phyloP scores from a whole-genome alignment of 345 rosid genomes.

The Citropsis articulata region DNA sequence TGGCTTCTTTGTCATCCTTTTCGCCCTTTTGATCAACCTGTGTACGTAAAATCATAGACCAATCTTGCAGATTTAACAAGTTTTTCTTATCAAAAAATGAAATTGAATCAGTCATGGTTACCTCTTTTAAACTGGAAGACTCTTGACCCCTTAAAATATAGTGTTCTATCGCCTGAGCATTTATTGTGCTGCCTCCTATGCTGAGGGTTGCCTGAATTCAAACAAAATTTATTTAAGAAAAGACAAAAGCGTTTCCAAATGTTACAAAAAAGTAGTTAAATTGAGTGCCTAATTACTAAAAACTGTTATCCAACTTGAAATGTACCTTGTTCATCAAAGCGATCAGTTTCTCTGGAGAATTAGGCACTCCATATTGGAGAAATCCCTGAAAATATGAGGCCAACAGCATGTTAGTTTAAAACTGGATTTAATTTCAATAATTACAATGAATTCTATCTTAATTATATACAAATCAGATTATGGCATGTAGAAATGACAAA shows the following conservation, averaged over 20 bases:
- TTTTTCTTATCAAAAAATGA: no score
- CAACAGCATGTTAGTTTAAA: neutral
- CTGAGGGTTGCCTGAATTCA: slow-evolving; percentile 64
- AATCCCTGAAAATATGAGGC: slow-evolving; percentile 52
- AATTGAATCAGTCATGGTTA: slow-evolving; percentile 8
- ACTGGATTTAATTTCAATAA: neutral
- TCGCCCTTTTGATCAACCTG: slow-evolving; percentile 37
- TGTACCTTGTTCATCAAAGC: slow-evolving; percentile 62
- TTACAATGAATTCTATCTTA: neutral
- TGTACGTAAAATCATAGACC: neutral
- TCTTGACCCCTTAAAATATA: slow-evolving; percentile 59
- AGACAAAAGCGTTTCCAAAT: neutral
- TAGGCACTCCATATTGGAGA: slow-evolving; percentile 85
- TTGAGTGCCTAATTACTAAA: neutral
- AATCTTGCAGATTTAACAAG: neutral
- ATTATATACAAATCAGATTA: neutral
- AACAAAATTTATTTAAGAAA: neutral
- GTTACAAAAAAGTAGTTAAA: neutral
- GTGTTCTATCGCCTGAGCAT: slow-evolving; percentile 83
- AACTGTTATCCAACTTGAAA: neutral
- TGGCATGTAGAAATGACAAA: neutral
- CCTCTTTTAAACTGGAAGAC: slow-evolving; percentile 50
- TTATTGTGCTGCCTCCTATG: slow-evolving; percentile 78
- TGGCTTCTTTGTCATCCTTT: slow-evolving; percentile 56
- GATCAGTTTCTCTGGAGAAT: slow-evolving; percentile 61